Conservation (phyloP, 1,139 yeast genomes). For the Magnusiomyces sp. region DNA sequence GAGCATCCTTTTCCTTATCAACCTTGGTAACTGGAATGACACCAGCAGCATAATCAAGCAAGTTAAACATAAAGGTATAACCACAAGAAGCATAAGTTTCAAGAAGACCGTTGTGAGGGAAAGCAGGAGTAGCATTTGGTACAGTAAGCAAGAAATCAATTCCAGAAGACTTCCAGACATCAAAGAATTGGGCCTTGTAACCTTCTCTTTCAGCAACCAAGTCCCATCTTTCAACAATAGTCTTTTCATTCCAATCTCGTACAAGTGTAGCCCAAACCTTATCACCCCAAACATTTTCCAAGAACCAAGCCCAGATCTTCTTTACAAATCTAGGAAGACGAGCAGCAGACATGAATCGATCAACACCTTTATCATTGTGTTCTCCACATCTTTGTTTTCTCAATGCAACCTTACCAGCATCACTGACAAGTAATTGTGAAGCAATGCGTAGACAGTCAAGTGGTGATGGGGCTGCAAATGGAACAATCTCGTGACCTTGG, state of each 20-base stretch:
- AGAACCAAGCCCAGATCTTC: slow-evolving; percentile 32
- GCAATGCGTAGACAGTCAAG: slow-evolving; percentile 35
- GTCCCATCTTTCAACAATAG: slow-evolving; percentile 34
- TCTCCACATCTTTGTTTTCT: slow-evolving; percentile 31
- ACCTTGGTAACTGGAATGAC: slow-evolving; percentile 53
- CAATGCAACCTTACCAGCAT: slow-evolving; percentile 30
- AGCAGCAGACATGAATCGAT: slow-evolving; percentile 26
- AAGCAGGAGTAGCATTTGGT: slow-evolving; percentile 36
- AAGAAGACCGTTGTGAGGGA: slow-evolving; percentile 33
- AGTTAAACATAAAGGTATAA: slow-evolving; percentile 55
- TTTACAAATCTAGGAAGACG: slow-evolving; percentile 33
- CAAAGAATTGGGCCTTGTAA: slow-evolving; percentile 32
- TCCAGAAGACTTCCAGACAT: slow-evolving; percentile 32
- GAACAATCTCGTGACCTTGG: slow-evolving; percentile 54
- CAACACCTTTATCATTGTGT: slow-evolving; percentile 34
- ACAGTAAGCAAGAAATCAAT: slow-evolving; percentile 35
- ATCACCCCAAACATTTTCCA: slow-evolving; percentile 31
- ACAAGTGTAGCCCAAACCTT: slow-evolving; percentile 35
- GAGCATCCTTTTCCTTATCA: slow-evolving; percentile 39
- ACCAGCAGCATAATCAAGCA: slow-evolving; percentile 51
- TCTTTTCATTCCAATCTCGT: slow-evolving; percentile 33
- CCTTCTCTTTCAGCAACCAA: slow-evolving; percentile 34
- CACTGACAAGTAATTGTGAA: slow-evolving; percentile 33
- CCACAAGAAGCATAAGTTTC: slow-evolving; percentile 34
- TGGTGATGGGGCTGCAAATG: slow-evolving; percentile 46